Percentiles rank a stretch among this genome's conserved stretches.
phyloP scores from a whole-genome alignment of 1,139 yeast genomes.

The Blastobotrys capitulatus region DNA sequence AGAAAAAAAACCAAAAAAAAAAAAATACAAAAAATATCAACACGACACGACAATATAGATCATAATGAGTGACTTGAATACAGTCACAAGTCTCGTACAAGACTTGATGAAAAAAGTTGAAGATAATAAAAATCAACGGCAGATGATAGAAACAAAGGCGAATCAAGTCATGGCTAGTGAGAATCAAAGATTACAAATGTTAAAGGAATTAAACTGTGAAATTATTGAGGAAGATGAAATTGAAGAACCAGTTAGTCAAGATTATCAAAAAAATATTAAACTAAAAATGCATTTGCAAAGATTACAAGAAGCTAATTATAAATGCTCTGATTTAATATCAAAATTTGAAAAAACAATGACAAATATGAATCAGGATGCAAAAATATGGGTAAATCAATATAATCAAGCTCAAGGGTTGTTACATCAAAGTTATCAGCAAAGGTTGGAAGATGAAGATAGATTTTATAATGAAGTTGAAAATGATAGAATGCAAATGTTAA shows the following conservation, averaged over 20 bases:
- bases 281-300: slow-evolving; percentile 26
- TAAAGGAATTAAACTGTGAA: slow-evolving; percentile 10
- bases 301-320: slow-evolving; percentile 22
- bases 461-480: slow-evolving; percentile 17
- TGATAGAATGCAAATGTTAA: slow-evolving; percentile 18
- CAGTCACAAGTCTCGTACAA: slow-evolving; percentile 19
- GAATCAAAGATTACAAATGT: slow-evolving; percentile 14
- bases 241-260: slow-evolving; percentile 7
- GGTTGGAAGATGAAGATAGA: slow-evolving; percentile 21
- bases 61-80: slow-evolving; percentile 1
- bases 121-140: slow-evolving; percentile 16
- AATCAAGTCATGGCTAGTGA: slow-evolving; percentile 17
- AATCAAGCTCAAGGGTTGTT: slow-evolving; percentile 18
- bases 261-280: slow-evolving; percentile 20
- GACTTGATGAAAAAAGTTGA: slow-evolving; percentile 17
- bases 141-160: slow-evolving; percentile 16
- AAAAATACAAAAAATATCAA: not conserved
- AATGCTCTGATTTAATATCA: slow-evolving; percentile 20
- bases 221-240: slow-evolving; percentile 9
- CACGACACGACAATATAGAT: not conserved
- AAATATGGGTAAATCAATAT: slow-evolving; percentile 20
- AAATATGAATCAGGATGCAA: slow-evolving; percentile 18
- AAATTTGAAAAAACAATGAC: slow-evolving; percentile 22
- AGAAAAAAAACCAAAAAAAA: not conserved
- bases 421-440: slow-evolving; percentile 20